Base-by-base conservation (phyloP, 441 rosid genomes). In the Croton setiger region DNA sequence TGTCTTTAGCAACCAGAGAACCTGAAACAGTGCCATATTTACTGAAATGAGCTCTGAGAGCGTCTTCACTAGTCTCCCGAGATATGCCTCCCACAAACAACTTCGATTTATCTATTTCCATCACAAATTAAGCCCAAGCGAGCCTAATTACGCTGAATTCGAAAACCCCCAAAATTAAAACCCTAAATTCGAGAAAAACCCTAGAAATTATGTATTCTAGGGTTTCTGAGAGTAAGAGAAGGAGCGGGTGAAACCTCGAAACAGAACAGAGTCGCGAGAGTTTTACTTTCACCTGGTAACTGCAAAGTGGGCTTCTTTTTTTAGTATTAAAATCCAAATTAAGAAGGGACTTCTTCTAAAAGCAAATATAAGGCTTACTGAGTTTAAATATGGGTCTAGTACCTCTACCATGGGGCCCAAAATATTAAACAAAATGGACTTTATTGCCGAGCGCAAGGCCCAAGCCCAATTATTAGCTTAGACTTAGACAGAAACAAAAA, bases 31-130 rank as follows among this genome's bases (percentile, higher is more conserved):
- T 59, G 39, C 97, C 97, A 67, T 90, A 93, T 74, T 72, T 84
- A 76, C 85, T 73, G 76, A 93, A 93, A 69, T 93, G 86, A 70
- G 69, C 71, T 61, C 41, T 77, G 55, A 93, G 82, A 68, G 77
- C 73, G 5, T 74, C 89, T 74, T 88, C 97, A 53, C 67, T 83
- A 10, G 88, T 83, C 70, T 83, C 96, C 73, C 86, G 78, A 45
- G 85, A 72, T 57, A 87, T 81, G 23, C 93, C 93, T 3, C 97
- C 93, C 36, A 93, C 83, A 60, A 88, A 90, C 41, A 93, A 71
- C 85, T 93, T 90, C 70, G 69, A 70, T 6, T 74, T 74, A 13
- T 86, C 90, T 10, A 60, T 44, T 5, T 86, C 89, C 95, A 88
- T 90, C 9, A 41, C 63, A 47, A 69, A 18, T 55, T 53, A 14